A percentile compares a stretch with the other conserved stretches of the same genome.
Evolutionary conservation across 352 stramenopile species (phyloP).

Genomic region (Phytophthora megakarya): DNA sequence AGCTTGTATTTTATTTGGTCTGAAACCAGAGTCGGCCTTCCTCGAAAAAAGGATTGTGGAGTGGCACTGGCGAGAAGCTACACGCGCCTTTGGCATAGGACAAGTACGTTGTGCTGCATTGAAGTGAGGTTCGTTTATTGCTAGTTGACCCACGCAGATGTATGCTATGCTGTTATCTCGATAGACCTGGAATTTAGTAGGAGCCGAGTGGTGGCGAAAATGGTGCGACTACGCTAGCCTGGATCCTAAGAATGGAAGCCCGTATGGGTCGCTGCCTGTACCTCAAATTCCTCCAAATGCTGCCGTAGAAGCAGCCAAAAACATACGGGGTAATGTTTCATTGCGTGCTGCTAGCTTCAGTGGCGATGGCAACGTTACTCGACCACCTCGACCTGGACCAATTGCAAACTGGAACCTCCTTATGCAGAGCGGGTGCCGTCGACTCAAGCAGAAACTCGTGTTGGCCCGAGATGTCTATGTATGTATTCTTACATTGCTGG

Average conservation of each 20-base stretch:
- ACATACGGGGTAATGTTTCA: constrained; percentile 39
- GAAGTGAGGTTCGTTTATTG: constrained; percentile 8
- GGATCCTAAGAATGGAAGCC: constrained; percentile 66
- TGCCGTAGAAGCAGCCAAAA: constrained; percentile 35
- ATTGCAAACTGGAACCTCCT: constrained; percentile 84
- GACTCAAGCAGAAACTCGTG: constrained; percentile 77
- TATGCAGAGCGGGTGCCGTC: constrained; percentile 71
- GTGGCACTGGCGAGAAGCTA: constrained; percentile 72
- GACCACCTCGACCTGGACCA: constrained; percentile 53
- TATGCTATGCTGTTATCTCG: constrained; percentile 15
- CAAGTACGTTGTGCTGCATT: constrained; percentile 44
- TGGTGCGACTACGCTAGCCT: constrained; percentile 81
- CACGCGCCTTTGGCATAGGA: constrained; percentile 47
- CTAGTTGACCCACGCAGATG: constrained; percentile 35
- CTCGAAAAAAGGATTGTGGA: constrained; percentile 77
- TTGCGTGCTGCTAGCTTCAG: constrained; percentile 28
- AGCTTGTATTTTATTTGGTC: constrained; percentile 73
- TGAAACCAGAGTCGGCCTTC: constrained; percentile 69
- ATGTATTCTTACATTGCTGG: constrained; percentile 23
- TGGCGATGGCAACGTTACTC: constrained; percentile 20
- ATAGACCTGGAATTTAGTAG: constrained; percentile 80
- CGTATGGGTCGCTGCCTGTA: constrained; percentile 57
- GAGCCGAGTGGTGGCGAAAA: constrained; percentile 75
- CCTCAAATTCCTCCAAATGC: constrained; percentile 53
- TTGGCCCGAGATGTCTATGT: constrained; percentile 81